Evolutionary conservation across 257 asterid genomes (phyloP).

Genomic region (Salvia hispanica): DNA sequence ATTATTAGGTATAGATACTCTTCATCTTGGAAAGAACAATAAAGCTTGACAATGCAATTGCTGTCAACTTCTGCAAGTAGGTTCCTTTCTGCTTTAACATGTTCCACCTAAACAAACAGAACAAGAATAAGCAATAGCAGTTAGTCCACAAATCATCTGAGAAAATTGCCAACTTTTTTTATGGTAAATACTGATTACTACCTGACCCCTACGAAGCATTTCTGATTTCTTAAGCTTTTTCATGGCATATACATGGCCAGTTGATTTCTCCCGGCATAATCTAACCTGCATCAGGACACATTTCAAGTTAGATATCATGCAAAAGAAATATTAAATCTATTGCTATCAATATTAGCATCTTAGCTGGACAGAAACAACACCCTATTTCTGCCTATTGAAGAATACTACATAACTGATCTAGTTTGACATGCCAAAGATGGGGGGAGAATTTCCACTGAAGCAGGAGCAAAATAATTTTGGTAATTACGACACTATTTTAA

Average conservation of each 20-base stretch:
- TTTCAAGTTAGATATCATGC: conserved; percentile 7
- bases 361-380: not conserved
- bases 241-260: conserved; percentile 92
- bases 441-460: not conserved
- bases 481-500: no score
- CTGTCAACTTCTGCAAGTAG: conserved; percentile 91
- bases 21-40: conserved; percentile 92
- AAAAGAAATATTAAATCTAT: conserved; percentile 20
- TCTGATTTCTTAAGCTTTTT: conserved; percentile 96
- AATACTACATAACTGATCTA: conserved; percentile 2
- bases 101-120: conserved; percentile 66
- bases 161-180: conserved; percentile 3
- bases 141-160: conserved; percentile 17
- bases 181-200: conserved; percentile 27
- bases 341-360: not conserved
- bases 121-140: conserved; percentile 27
- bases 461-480: not conserved
- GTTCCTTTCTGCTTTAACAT: conserved; percentile 92
- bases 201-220: conserved; percentile 99
- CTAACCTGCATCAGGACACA: conserved; percentile 63
- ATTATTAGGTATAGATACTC: conserved; percentile 88
- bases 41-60: conserved; percentile 85
- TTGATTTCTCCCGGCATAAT: conserved; percentile 85
- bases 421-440: not conserved
- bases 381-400: not conserved